These are phyloP conservation scores for Delonix regia DNA, from an alignment of 306 rosid genomes.

Conservation along the genomic window DNA sequence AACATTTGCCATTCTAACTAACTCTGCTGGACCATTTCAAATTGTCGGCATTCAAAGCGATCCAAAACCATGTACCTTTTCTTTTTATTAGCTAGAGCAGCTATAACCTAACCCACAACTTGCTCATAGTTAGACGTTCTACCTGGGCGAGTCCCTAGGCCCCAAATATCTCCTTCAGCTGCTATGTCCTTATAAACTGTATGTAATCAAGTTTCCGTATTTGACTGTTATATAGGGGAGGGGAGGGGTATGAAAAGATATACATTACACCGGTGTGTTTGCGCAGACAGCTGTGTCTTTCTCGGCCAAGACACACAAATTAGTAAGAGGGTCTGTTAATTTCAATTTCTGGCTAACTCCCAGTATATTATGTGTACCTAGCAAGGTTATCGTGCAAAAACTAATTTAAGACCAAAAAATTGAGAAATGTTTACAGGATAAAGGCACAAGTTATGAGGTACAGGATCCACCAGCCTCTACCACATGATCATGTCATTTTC, in stretches of 20 bases:
- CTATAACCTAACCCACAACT: neutral
- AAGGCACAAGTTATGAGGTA: neutral
- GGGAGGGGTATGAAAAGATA: neutral
- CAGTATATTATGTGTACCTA: no score
- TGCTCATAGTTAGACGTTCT: neutral
- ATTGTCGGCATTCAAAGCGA: neutral
- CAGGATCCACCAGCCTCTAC: slow-evolving; percentile 4
- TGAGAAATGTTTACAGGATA: neutral
- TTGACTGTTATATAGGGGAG: neutral
- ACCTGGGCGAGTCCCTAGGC: neutral
- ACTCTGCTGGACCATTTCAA: slow-evolving; percentile 6
- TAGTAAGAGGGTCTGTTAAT: no score
- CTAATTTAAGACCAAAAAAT: neutral
- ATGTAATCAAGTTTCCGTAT: neutral
- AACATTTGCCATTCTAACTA: neutral
- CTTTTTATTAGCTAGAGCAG: neutral
- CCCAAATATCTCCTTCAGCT: neutral
- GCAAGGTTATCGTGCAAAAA: neutral
- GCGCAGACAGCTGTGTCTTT: neutral
- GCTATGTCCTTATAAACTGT: neutral
- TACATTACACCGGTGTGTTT: neutral
- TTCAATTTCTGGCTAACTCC: neutral
- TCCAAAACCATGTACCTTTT: neutral
- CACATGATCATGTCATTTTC: neutral
- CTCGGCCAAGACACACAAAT: neutral